These are phyloP conservation scores for Periglandula ipomoeae DNA, from an alignment of 2,329 filamentous ascomycete species.

Conservation along the genomic window DNA sequence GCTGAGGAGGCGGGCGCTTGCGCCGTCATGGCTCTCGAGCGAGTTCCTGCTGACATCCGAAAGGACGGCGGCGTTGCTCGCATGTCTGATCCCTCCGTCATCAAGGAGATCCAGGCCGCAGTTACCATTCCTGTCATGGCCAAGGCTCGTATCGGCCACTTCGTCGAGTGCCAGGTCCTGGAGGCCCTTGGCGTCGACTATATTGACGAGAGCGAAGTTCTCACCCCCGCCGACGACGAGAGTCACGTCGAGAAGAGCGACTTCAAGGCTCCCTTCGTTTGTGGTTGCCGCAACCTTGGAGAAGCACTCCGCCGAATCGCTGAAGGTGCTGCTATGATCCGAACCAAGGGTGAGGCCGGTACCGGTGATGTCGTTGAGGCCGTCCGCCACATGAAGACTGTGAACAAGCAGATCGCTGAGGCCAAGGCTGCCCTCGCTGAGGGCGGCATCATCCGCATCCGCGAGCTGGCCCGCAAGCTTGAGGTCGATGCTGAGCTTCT, in stretches of 20 bases:
- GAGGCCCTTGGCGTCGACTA: conserved; percentile 93
- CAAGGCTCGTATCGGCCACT: conserved; percentile 94
- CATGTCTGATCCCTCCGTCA: conserved; percentile 93
- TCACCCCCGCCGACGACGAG: conserved; percentile 84
- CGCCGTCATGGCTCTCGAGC: conserved; percentile 97
- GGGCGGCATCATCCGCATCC: conserved; percentile 43
- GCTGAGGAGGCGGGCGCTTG: conserved; percentile 93
- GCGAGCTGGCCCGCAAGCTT: conserved; percentile 72
- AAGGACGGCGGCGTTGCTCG: conserved; percentile 85
- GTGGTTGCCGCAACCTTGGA: conserved; percentile 87
- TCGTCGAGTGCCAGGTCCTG: conserved; percentile 97
- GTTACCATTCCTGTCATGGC: conserved; percentile 99
- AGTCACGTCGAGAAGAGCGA: conserved; percentile 85
- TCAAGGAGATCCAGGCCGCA: conserved; percentile 87
- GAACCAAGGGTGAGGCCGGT: conserved; percentile 95
- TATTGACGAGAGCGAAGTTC: conserved; percentile 95
- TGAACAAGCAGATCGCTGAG: conserved; percentile 70
- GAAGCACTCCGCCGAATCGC: conserved; percentile 85
- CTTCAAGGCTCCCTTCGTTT: conserved; percentile 86
- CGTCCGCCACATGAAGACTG: conserved; percentile 88
- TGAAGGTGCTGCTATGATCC: conserved; percentile 97
- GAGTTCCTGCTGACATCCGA: conserved; percentile 93
- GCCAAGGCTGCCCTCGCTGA: conserved; percentile 64
- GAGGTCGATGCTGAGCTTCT: conserved; percentile 71
- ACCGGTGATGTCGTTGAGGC: conserved; percentile 97